Conservation (phyloP, 345 rosid genomes). For the Salix brachista region DNA sequence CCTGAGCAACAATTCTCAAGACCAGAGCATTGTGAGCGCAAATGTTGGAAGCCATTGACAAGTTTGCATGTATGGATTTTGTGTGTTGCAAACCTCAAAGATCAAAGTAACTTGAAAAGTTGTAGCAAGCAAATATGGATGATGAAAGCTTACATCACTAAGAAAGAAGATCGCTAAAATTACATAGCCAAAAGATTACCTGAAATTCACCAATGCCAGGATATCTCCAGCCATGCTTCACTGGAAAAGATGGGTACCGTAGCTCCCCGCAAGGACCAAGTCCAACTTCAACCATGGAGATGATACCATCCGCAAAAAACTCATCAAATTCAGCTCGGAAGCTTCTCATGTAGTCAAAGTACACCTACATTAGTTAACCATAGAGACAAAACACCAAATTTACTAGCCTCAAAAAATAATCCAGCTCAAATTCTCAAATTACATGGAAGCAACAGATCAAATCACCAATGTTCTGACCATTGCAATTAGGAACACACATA, state of each 20-base stretch:
- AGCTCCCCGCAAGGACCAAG: constrained; percentile 97
- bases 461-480: neutral
- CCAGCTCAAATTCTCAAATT: neutral
- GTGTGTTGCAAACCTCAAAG: neutral
- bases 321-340: constrained; percentile 83
- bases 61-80: neutral
- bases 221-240: constrained; percentile 97
- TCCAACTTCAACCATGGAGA: constrained; percentile 86
- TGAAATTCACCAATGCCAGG: constrained; percentile 98
- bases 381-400: constrained; percentile 4
- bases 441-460: constrained; percentile 6
- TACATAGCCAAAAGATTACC: constrained; percentile 38
- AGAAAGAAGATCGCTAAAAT: constrained; percentile 5
- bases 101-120: neutral
- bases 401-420: neutral
- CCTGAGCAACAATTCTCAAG: neutral
- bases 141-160: constrained; percentile 1
- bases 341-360: constrained; percentile 97
- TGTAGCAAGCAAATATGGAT: neutral
- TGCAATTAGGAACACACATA: neutral
- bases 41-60: neutral
- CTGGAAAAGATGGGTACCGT: constrained; percentile 88
- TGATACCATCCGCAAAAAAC: constrained; percentile 57
- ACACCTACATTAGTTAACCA: constrained; percentile 52
- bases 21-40: neutral